Evolutionary conservation across 805 yeast species (phyloP).

Genomic region (Yamadazyma akitaensis): DNA sequence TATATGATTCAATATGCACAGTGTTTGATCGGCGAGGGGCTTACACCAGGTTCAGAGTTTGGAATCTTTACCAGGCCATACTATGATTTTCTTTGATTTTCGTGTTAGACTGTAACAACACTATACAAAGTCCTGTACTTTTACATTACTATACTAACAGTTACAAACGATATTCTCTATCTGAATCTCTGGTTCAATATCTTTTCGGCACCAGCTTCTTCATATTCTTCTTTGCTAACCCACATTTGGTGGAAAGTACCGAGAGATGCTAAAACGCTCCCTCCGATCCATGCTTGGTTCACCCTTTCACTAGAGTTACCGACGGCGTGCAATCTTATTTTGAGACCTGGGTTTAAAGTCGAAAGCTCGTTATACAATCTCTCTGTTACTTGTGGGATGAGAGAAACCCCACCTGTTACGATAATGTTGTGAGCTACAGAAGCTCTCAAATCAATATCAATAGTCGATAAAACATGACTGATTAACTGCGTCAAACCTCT

Average conservation of each 20-base stretch:
- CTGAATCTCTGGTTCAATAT: conserved; percentile 80
- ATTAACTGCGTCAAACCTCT: conserved; percentile 61
- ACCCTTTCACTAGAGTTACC: conserved; percentile 77
- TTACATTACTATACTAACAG: background rate
- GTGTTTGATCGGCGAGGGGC: too few relatives aligned
- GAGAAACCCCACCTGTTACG: conserved; percentile 79
- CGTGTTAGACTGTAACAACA: too few relatives aligned
- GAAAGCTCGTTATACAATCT: conserved; percentile 69
- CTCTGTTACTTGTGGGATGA: conserved; percentile 79
- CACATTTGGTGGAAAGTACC: conserved; percentile 95
- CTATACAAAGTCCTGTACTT: too few relatives aligned
- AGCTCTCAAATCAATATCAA: conserved; percentile 81
- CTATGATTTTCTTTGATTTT: too few relatives aligned
- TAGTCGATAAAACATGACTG: conserved; percentile 50
- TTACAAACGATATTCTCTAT: conserved; percentile 22
- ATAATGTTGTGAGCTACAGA: conserved; percentile 86
- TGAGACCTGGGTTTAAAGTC: conserved; percentile 73
- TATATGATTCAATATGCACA: too few relatives aligned
- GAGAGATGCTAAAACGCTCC: conserved; percentile 78
- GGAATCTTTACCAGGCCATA: too few relatives aligned
- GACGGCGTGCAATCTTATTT: conserved; percentile 76
- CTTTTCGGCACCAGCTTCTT: conserved; percentile 83
- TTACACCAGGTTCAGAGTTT: too few relatives aligned
- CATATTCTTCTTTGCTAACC: conserved; percentile 85
- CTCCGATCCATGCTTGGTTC: conserved; percentile 88